Evolutionary conservation across 345 rosid species (phyloP).

Genomic region (Lumnitzera littorea): DNA sequence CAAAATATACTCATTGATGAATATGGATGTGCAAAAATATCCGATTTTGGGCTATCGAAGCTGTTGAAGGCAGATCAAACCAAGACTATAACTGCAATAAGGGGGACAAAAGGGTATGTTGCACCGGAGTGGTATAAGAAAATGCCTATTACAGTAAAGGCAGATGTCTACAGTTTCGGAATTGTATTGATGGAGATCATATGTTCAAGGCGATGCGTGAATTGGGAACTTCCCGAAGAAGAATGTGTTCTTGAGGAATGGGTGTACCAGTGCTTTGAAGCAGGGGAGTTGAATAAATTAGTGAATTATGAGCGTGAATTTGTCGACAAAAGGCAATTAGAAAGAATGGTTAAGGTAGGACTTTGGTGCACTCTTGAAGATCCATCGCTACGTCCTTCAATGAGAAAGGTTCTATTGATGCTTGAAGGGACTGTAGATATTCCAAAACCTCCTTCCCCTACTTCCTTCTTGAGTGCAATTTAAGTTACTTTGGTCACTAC

Average conservation of each 20-base stretch:
- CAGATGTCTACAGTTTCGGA: slow-evolving; percentile 23
- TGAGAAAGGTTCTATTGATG: slow-evolving; percentile 14
- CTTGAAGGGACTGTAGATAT: slow-evolving; percentile 15
- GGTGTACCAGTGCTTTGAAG: slow-evolving; percentile 15
- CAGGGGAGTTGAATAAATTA: not conserved
- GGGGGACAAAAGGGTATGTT: slow-evolving; percentile 14
- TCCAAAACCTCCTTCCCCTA: slow-evolving; percentile 1
- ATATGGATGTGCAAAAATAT: slow-evolving; percentile 8
- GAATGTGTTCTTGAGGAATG: slow-evolving; percentile 13
- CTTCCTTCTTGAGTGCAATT: slow-evolving; percentile 11
- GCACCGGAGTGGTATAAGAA: slow-evolving; percentile 19
- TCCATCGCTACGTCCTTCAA: slow-evolving; percentile 7
- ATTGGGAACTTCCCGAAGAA: not conserved
- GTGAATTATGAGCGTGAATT: slow-evolving; percentile 4
- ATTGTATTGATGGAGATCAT: slow-evolving; percentile 13
- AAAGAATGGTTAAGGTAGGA: slow-evolving; percentile 12
- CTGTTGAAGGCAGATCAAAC: slow-evolving; percentile 15
- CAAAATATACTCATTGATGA: slow-evolving; percentile 15
- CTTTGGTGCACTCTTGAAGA: slow-evolving; percentile 14
- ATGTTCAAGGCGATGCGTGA: slow-evolving; percentile 5
- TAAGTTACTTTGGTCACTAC: not conserved
- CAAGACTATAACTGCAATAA: slow-evolving; percentile 9
- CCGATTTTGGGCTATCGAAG: slow-evolving; percentile 19
- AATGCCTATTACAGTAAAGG: slow-evolving; percentile 16
- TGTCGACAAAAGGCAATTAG: slow-evolving; percentile 8